Base-by-base conservation (phyloP, 129 eudicot genomes). In the Pulicaria dysenterica region DNA sequence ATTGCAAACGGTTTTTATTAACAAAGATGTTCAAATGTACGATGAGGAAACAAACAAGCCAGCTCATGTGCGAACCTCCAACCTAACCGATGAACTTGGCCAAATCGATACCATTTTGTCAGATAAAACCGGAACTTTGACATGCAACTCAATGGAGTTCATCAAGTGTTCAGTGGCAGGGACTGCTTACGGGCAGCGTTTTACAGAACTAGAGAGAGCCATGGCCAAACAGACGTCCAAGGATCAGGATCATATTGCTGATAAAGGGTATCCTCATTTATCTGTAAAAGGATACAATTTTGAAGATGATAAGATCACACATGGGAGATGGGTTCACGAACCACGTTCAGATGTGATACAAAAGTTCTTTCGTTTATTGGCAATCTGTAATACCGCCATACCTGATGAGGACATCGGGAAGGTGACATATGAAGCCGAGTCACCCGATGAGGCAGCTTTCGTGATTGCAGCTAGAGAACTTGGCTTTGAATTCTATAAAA, bases 381-480 rank as follows among this genome's bases (percentile, higher is more conserved):
- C 89, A 2, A 67, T 81, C 7, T 87, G 92, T 69, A 89, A 87
- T 67, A 87, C 92, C 3, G 92, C 77, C 15, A 76, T 87, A 58
- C 92, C 89, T 14, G 89, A 82, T 16, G 93, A 87, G 70, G 82
- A 72, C 4, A 81, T 79, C 0, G 83, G 83, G 12, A 82, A 44
- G 24, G 65, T 84, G 46, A 67, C 85, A 0, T 87, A 87, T 64
- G 93, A 87, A 74, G 89, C 93, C 12, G 93, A 87, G 47, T 87
- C 93, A 36, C 93, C 93, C 0, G 93, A 87, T 58, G 89, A 87
- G 77, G 85, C 85, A 7, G 83, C 93, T 40, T 84, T 87, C 55
- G 85, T 87, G 13, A 64, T 87, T 84, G 93, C 93, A 38, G 87
- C 93, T 3, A 74, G 83, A 60, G 93, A 87, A 81, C 67, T 87